These are phyloP conservation scores for Phaeosphaeriaceae sp. DNA, from an alignment of 2,329 filamentous ascomycete genomes.

Conservation along the genomic window DNA sequence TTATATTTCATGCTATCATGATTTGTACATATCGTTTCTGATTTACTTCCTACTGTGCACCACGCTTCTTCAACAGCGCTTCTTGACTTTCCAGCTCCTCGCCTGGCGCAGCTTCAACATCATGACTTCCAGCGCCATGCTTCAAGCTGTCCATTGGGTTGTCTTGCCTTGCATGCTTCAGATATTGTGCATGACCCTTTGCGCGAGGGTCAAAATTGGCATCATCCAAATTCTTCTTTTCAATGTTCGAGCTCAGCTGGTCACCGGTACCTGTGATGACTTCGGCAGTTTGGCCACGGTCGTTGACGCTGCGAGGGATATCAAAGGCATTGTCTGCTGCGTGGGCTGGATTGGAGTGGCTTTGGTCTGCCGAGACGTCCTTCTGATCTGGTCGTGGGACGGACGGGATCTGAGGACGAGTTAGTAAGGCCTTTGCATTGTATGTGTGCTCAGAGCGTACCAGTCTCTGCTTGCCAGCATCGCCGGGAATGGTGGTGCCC, in stretches of 20 bases:
- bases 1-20: constrained; percentile 5
- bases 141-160: constrained; percentile 20
- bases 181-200: neutral
- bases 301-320: constrained; percentile 48
- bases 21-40: neutral
- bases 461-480: constrained; percentile 53
- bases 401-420: constrained; percentile 51
- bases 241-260: constrained; percentile 34
- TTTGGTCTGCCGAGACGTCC: constrained; percentile 36
- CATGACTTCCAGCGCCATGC: constrained; percentile 19
- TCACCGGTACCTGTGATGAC: constrained; percentile 46
- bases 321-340: constrained; percentile 59
- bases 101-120: constrained; percentile 32
- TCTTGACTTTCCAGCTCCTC: constrained; percentile 37
- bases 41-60: constrained; percentile 14
- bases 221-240: constrained; percentile 43
- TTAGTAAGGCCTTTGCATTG: neutral
- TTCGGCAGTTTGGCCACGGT: constrained; percentile 43
- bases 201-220: constrained; percentile 4
- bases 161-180: neutral
- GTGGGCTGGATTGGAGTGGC: constrained; percentile 48
- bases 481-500: constrained; percentile 52
- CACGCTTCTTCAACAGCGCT: constrained; percentile 29
- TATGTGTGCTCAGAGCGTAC: constrained; percentile 1
- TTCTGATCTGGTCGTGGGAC: constrained; percentile 57